phyloP scores from a whole-genome alignment of 441 rosid genomes.

The Bocquillonia castaneifolia region DNA sequence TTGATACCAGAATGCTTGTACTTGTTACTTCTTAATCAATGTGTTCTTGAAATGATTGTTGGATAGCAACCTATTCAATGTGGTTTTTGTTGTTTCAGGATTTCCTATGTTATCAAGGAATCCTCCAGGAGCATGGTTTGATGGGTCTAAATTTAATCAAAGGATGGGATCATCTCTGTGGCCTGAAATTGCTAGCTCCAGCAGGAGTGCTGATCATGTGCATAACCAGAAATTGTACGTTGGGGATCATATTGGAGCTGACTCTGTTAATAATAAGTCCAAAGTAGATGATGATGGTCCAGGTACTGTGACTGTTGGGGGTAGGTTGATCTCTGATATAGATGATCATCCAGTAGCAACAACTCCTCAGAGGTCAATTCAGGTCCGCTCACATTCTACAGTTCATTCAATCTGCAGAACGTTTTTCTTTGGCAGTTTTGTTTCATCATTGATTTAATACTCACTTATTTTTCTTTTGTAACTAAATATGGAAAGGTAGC shows the following conservation, averaged over 20 bases:
- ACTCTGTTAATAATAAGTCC: constrained; percentile 27
- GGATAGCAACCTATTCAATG: background rate
- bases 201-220: constrained; percentile 21
- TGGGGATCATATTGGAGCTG: constrained; percentile 33
- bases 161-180: constrained; percentile 28
- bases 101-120: constrained; percentile 27
- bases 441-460: background rate
- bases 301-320: constrained; percentile 22
- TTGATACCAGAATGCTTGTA: background rate
- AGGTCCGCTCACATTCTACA: constrained; percentile 23
- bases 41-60: background rate
- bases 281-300: constrained; percentile 27
- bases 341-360: constrained; percentile 22
- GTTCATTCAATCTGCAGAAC: background rate
- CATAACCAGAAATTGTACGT: constrained; percentile 25
- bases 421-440: background rate
- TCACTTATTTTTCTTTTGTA: background rate
- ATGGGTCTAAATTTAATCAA: constrained; percentile 30
- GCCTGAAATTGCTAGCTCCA: constrained; percentile 28
- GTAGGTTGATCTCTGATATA: constrained; percentile 22
- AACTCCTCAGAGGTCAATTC: constrained; percentile 26
- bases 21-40: background rate
- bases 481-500: background rate
- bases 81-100: constrained; percentile 30
- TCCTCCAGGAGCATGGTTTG: constrained; percentile 23